Base-by-base conservation (phyloP, 768 basidiomycete genomes). In the Phaffia tasmanica region DNA sequence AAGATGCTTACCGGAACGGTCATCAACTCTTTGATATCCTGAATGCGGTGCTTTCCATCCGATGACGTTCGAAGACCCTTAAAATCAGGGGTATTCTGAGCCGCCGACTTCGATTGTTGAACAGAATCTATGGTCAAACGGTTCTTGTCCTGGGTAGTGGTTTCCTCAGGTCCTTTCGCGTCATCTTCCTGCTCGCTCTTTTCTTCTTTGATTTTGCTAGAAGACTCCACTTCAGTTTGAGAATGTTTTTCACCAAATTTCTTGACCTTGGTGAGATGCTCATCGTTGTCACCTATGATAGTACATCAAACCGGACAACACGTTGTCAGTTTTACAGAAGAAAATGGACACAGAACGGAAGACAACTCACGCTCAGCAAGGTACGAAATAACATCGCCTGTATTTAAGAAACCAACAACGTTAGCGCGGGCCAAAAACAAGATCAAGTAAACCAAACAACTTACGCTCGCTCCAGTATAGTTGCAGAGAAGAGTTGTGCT, bases 1-100 rank as follows among this genome's bases (percentile, higher is more conserved):
- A 42, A 27, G 64, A 19, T 18, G 82, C 86, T 72, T 78, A 92
- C 91, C 63, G 91, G 92, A 48, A 95, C 88, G 56, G 83, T 89
- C 88, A 90, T 90, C 72, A 95, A 77, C 76, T 95, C 92, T 71
- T 81, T 85, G 74, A 98, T 89, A 75, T 93, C 92, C 78, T 98
- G 94, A 71, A 95, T 89, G 80, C 83, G 87, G 78, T 98, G 94
- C n/a, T 88, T 89, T 18, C 67, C 67, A 15, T 57, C 53, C 56
- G 86, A 79, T 18, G 81, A 70, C 0, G 83, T 86, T 76, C 85
- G 83, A 70, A 94, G 76, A 18, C 90, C 91, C 74, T 94, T 89
- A 73, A 94, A 95, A 69, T 82, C 78, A 18, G 89, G 88, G 71
- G 84, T 81, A 56, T 82, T 78, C 77, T 88, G 89, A 25, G 84